Evolutionary conservation across 352 stramenopile genomes (phyloP).

Genomic region (Pythium periplocum): DNA sequence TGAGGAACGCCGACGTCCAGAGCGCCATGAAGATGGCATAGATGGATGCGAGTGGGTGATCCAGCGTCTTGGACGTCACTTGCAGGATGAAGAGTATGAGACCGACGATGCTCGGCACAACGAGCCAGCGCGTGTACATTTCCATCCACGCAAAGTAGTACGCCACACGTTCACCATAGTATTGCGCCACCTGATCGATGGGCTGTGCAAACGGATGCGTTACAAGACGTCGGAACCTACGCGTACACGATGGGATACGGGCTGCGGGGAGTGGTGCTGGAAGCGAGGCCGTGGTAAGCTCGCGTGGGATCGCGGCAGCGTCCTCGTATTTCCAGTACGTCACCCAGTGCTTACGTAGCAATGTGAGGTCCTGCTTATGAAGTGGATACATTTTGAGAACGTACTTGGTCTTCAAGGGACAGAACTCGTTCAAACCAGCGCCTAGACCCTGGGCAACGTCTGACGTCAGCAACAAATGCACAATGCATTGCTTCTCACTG

Average conservation of each 20-base stretch:
- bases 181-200: constrained; percentile 82
- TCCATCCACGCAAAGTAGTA: constrained; percentile 94
- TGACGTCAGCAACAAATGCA: constrained; percentile 54
- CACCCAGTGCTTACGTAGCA: constrained; percentile 67
- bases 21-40: constrained; percentile 89
- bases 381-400: constrained; percentile 86
- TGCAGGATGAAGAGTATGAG: constrained; percentile 67
- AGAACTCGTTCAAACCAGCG: constrained; percentile 69
- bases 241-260: neutral
- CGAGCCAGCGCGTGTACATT: constrained; percentile 88
- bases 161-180: constrained; percentile 88
- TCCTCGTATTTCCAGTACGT: constrained; percentile 58
- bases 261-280: neutral
- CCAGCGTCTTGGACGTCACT: constrained; percentile 52
- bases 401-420: constrained; percentile 48
- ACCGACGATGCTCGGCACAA: constrained; percentile 72
- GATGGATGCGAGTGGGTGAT: constrained; percentile 68
- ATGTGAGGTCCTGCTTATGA: constrained; percentile 74
- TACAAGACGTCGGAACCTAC: constrained; percentile 13
- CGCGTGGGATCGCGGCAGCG: neutral
- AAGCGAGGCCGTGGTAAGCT: neutral
- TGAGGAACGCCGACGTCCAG: constrained; percentile 85
- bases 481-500: constrained; percentile 79
- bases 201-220: constrained; percentile 57
- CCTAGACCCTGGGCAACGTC: constrained; percentile 22